These are phyloP conservation scores for Sanghuangporus weigelae DNA, from an alignment of 1,284 basidiomycete species.

Conservation along the genomic window DNA sequence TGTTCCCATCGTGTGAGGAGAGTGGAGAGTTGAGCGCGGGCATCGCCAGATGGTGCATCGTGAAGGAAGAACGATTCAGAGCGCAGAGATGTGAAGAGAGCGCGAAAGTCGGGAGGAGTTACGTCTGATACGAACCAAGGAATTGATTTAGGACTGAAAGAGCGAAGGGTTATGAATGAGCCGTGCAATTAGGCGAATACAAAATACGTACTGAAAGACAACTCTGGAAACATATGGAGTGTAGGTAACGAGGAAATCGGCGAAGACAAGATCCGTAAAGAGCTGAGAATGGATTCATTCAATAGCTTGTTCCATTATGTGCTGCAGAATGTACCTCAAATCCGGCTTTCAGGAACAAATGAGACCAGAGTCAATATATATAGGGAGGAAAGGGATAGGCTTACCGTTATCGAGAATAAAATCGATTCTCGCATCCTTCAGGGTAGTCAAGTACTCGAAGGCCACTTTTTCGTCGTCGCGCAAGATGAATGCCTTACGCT, in stretches of 20 bases:
- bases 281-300: constrained; percentile 41
- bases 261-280: constrained; percentile 91
- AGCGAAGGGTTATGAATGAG: constrained; percentile 11
- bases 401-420: constrained; percentile 90
- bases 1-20: constrained; percentile 73
- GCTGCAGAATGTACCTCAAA: constrained; percentile 63
- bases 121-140: constrained; percentile 96
- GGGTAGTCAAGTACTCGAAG: constrained; percentile 68
- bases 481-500: constrained; percentile 75
- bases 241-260: constrained; percentile 87
- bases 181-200: not conserved
- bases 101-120: constrained; percentile 71
- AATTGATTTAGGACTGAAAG: constrained; percentile 72
- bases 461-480: constrained; percentile 76
- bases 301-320: not conserved
- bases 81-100: constrained; percentile 44
- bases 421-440: constrained; percentile 66
- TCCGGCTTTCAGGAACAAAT: constrained; percentile 51
- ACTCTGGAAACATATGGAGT: constrained; percentile 79
- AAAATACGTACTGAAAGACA: constrained; percentile 76
- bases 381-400: constrained; percentile 20
- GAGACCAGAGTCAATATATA: not conserved
- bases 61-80: constrained; percentile 56
- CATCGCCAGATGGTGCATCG: constrained; percentile 23
- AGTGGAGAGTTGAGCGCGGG: constrained; percentile 40